These are phyloP conservation scores for Aspergillus proliferans DNA, from an alignment of 2,329 filamentous ascomycete species.

Conservation along the genomic window DNA sequence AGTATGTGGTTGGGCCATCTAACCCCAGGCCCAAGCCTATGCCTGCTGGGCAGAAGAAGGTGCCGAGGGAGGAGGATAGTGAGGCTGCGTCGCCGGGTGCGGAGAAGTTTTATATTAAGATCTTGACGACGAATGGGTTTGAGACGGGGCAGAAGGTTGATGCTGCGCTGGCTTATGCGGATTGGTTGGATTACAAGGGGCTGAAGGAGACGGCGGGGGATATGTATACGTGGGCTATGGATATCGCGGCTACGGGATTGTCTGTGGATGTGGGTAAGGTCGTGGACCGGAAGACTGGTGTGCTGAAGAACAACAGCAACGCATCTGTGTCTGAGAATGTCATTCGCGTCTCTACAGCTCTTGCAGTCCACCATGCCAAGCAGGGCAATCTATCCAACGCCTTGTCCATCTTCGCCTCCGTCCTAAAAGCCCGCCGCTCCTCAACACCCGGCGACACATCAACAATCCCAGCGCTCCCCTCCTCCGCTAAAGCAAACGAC, in stretches of 20 bases:
- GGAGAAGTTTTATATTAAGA: slow-evolving; percentile 72
- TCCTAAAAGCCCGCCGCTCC: slow-evolving; percentile 68
- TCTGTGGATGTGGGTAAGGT: slow-evolving; percentile 39
- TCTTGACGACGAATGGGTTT: slow-evolving; percentile 75
- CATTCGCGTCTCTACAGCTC: slow-evolving; percentile 65
- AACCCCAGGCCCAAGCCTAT: slow-evolving; percentile 75
- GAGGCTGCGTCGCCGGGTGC: slow-evolving; percentile 62
- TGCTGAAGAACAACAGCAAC: slow-evolving; percentile 55
- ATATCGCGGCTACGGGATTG: slow-evolving; percentile 60
- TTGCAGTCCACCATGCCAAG: slow-evolving; percentile 72
- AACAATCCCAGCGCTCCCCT: slow-evolving; percentile 15
- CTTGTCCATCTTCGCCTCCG: slow-evolving; percentile 76
- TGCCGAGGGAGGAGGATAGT: slow-evolving; percentile 71
- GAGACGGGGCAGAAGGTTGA: slow-evolving; percentile 71
- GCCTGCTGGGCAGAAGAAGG: slow-evolving; percentile 53
- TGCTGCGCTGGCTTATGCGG: slow-evolving; percentile 74
- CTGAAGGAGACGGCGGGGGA: slow-evolving; percentile 59
- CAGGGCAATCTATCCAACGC: slow-evolving; percentile 61
- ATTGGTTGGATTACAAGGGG: slow-evolving; percentile 76
- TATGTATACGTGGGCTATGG: slow-evolving; percentile 69
- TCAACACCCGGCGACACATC: slow-evolving; percentile 39
- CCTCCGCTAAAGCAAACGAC: slow-evolving; percentile 16
- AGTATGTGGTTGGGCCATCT: slow-evolving; percentile 71
- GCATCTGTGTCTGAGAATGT: slow-evolving; percentile 64
- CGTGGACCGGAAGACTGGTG: slow-evolving; percentile 57